phyloP scores from a whole-genome alignment of 495 filamentous ascomycete genomes.

The Astrothelium macrocarpum region DNA sequence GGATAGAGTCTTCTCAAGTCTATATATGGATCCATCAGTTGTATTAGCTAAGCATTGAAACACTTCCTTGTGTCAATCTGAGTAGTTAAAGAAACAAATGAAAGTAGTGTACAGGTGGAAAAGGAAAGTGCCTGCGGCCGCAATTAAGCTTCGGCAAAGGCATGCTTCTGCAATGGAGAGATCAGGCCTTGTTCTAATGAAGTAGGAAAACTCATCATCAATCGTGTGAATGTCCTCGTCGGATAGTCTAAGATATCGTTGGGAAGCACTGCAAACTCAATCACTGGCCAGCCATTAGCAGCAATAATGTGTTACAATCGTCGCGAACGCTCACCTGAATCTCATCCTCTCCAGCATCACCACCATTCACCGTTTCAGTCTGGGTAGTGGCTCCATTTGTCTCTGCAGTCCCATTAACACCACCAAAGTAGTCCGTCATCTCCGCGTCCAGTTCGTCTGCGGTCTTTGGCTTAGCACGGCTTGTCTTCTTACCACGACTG shows the following conservation, averaged over 20 bases:
- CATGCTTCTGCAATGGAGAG: too few species aligned
- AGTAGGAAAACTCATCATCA: too few species aligned
- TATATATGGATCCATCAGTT: background rate
- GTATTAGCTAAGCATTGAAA: background rate
- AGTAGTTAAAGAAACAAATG: background rate
- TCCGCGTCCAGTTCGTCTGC: constrained; percentile 87
- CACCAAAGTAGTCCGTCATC: constrained; percentile 82
- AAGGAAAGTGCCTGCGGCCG: too few species aligned
- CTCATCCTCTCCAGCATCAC: constrained; percentile 20
- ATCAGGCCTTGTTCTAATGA: too few species aligned
- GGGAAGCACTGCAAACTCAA: too few species aligned
- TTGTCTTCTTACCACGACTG: constrained; percentile 42
- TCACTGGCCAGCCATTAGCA: too few species aligned
- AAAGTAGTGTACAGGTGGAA: background rate
- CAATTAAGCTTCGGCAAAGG: too few species aligned
- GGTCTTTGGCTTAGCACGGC: constrained; percentile 75
- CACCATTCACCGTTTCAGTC: constrained; percentile 12
- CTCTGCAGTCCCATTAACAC: constrained; percentile 30
- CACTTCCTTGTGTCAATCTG: too few species aligned
- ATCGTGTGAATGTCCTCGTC: too few species aligned
- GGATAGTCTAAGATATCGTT: too few species aligned
- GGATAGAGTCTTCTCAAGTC: background rate
- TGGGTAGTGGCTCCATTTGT: constrained; percentile 24
- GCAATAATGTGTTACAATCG: too few species aligned
- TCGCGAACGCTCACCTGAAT: too few species aligned